A percentile compares a stretch with the other conserved stretches of the same genome.
Evolutionary conservation across 352 stramenopile species (phyloP).

Genomic region (Blastocystis hominis): DNA sequence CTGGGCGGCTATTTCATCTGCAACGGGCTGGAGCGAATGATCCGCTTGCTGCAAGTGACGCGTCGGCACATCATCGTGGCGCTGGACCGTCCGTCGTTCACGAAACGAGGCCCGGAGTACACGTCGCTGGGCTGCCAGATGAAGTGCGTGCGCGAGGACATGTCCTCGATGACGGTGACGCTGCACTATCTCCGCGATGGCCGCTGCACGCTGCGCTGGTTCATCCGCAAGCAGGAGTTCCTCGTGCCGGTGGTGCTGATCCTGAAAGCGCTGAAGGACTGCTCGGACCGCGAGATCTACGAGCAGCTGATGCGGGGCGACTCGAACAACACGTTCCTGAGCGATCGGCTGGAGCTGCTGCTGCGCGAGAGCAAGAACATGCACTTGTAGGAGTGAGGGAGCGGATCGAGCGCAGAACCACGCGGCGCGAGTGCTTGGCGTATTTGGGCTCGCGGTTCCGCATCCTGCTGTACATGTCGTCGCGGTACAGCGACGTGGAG

Average conservation of each 20-base stretch:
- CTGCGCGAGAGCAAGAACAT: conserved; percentile 79
- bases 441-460: conserved; percentile 93
- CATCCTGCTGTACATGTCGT: conserved; percentile 73
- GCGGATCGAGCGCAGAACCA: conserved; percentile 61
- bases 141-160: conserved; percentile 75
- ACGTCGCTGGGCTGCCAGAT: conserved; percentile 64
- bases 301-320: conserved; percentile 84
- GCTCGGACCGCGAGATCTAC: conserved; percentile 88
- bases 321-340: conserved; percentile 89
- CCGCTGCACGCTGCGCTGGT: conserved; percentile 86
- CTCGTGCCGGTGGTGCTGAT: conserved; percentile 89
- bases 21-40: conserved; percentile 93
- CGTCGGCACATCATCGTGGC: conserved; percentile 74
- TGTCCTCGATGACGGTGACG: conserved; percentile 88
- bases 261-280: conserved; percentile 81
- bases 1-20: conserved; percentile 98
- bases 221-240: conserved; percentile 94
- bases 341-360: conserved; percentile 86
- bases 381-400: conserved; percentile 67
- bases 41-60: conserved; percentile 88
- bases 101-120: conserved; percentile 84
- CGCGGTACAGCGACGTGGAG: conserved; percentile 77
- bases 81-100: conserved; percentile 89
- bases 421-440: conserved; percentile 72
- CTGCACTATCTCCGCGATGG: conserved; percentile 94